Conservation (phyloP, 176 grass and related monocot genomes). For the Eleusine indica region DNA sequence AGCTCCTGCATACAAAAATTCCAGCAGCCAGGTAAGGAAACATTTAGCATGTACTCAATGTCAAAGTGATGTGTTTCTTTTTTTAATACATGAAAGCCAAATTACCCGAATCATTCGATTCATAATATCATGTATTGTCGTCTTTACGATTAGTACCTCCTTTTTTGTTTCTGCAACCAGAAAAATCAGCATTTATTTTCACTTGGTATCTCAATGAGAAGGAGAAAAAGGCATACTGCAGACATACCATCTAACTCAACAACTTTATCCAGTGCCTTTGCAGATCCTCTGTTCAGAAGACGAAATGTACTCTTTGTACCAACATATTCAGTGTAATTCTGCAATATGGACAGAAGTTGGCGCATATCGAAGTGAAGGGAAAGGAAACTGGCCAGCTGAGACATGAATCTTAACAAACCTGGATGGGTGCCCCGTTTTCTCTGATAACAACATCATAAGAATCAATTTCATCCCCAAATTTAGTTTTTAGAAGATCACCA, state of each 20-base stretch:
- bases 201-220: conserved; percentile 14
- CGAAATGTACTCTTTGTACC: conserved; percentile 98
- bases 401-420: conserved; percentile 61
- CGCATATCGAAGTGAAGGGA: conserved; percentile 17
- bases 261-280: conserved; percentile 99
- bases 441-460: conserved; percentile 83
- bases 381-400: conserved; percentile 20
- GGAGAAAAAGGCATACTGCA: conserved; percentile 1
- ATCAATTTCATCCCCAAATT: conserved; percentile 97
- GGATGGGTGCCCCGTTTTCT: conserved; percentile 93
- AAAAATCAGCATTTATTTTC: conserved; percentile 28
- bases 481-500: conserved; percentile 94
- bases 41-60: conserved; percentile 22
- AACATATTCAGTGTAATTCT: conserved; percentile 95
- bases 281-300: conserved; percentile 96
- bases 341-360: conserved; percentile 36
- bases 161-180: conserved; percentile 80
- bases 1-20: conserved; percentile 61
- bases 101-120: conserved; percentile 92
- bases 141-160: conserved; percentile 85
- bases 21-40: conserved; percentile 28
- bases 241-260: conserved; percentile 85
- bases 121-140: conserved; percentile 98
- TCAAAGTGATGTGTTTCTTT: not conserved
- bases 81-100: conserved; percentile 17